phyloP scores from a whole-genome alignment of 768 basidiomycete genomes.

The Royoungia palumana region DNA sequence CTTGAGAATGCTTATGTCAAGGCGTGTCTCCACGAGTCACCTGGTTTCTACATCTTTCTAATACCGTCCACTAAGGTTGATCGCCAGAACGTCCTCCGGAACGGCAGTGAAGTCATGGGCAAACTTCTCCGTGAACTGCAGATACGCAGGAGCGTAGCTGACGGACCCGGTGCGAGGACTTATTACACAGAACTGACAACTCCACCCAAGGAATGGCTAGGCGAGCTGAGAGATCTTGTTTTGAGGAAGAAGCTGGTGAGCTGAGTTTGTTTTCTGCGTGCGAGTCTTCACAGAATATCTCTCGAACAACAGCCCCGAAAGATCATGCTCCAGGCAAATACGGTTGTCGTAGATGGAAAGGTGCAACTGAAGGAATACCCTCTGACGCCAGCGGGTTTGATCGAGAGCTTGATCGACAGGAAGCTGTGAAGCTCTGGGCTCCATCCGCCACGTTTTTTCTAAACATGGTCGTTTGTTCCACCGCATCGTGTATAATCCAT shows the following conservation, averaged over 20 bases:
- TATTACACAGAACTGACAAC: conserved; percentile 81
- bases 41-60: neutral
- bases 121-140: conserved; percentile 78
- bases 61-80: conserved; percentile 52
- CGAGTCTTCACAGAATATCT: neutral
- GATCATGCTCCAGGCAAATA: conserved; percentile 82
- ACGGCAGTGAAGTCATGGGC: conserved; percentile 65
- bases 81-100: conserved; percentile 58
- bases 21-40: conserved; percentile 37
- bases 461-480: no score
- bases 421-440: conserved; percentile 36
- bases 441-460: no score
- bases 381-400: conserved; percentile 65
- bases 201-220: conserved; percentile 68
- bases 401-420: conserved; percentile 81
- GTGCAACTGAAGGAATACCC: conserved; percentile 80
- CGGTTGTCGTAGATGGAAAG: conserved; percentile 60
- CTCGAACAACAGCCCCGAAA: conserved; percentile 61
- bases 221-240: conserved; percentile 73
- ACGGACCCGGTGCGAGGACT: conserved; percentile 71
- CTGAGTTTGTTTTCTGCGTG: conserved; percentile 5
- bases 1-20: conserved; percentile 69
- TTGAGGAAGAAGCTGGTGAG: conserved; percentile 74
- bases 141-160: conserved; percentile 82
- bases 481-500: neutral